These are phyloP conservation scores for Oenanthe sinensis DNA, from an alignment of 129 eudicot species.

Conservation along the genomic window DNA sequence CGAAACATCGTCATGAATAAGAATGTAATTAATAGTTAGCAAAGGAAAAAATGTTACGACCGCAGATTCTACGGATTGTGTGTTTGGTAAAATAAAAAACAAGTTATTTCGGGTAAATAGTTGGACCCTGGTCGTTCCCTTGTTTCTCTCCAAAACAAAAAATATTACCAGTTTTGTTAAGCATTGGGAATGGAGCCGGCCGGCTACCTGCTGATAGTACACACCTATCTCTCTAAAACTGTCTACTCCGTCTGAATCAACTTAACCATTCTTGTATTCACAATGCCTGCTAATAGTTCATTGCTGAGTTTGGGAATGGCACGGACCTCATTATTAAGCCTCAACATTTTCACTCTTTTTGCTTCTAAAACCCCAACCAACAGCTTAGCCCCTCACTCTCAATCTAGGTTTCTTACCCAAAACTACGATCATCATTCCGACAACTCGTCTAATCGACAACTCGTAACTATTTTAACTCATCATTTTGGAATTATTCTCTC, in stretches of 20 bases:
- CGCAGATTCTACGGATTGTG: no score
- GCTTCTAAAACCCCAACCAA: neutral
- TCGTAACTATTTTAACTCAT: neutral
- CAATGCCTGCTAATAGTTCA: neutral
- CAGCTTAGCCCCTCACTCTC: neutral
- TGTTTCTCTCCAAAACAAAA: no score
- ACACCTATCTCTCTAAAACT: neutral
- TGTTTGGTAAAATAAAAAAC: no score
- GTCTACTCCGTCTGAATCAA: neutral
- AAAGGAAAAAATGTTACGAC: no score
- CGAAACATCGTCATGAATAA: no score
- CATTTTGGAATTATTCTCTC: no score
- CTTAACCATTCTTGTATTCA: neutral
- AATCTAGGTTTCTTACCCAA: neutral
- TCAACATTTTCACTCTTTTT: neutral
- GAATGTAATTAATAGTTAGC: no score
- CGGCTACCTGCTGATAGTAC: neutral
- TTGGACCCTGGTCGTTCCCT: no score
- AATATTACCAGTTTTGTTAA: no score
- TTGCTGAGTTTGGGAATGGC: neutral
- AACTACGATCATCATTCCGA: neutral
- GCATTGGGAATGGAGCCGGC: neutral
- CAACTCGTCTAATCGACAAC: neutral
- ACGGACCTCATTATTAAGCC: neutral
- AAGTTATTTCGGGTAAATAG: no score